phyloP scores from a whole-genome alignment of 108 stramenopile species.

The Parietichytrium sp. region DNA sequence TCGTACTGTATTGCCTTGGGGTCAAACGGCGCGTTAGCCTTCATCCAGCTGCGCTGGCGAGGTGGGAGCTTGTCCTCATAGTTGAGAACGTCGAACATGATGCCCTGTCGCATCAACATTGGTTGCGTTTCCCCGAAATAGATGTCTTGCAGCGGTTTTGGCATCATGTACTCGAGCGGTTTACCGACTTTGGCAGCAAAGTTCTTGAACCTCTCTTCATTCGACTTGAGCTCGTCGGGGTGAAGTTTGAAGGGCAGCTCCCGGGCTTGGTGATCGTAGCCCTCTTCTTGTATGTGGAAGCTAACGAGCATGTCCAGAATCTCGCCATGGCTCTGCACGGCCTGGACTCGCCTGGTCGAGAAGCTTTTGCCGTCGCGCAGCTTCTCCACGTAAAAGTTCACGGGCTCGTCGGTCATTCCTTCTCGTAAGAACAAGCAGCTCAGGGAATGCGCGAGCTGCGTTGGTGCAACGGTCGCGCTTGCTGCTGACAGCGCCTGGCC shows the following conservation, averaged over 20 bases:
- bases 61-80: neutral
- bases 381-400: neutral
- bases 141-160: neutral
- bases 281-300: neutral
- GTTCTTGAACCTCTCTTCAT: neutral
- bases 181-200: neutral
- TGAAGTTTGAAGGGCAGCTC: neutral
- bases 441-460: neutral
- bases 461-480: neutral
- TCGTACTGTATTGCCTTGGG: neutral
- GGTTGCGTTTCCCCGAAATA: neutral
- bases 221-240: neutral
- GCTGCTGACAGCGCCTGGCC: constrained; percentile 22
- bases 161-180: neutral
- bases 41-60: constrained; percentile 16
- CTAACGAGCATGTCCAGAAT: constrained; percentile 32
- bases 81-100: neutral
- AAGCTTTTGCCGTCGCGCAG: constrained; percentile 23
- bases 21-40: neutral
- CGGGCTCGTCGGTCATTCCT: neutral
- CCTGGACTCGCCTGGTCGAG: neutral
- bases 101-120: neutral
- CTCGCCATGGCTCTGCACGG: constrained; percentile 11
- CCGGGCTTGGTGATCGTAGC: neutral
- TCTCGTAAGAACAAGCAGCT: constrained; percentile 40